Evolutionary conservation across 1,284 basidiomycete genomes (phyloP).

Genomic region (Cutaneotrichosporon arboriforme): DNA sequence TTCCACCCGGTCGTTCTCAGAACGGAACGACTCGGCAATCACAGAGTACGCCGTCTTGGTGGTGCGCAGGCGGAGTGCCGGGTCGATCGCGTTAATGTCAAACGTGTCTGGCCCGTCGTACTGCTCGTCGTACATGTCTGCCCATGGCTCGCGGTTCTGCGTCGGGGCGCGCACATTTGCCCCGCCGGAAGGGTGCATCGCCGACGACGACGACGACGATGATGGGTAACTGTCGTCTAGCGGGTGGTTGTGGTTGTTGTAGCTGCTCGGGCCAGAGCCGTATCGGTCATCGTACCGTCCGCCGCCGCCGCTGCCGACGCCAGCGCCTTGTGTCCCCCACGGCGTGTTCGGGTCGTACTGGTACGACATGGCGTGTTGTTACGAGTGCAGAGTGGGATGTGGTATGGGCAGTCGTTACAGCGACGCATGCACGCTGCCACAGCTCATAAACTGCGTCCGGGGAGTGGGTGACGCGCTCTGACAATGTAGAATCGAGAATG

Average conservation of each 20-base stretch:
- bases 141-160: neutral
- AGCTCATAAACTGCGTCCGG: no score
- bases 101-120: conserved; percentile 32
- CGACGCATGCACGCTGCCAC: no score
- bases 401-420: no score
- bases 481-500: neutral
- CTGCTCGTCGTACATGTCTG: conserved; percentile 10
- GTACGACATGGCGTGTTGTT: no score
- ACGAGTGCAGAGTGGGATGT: no score
- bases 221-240: neutral
- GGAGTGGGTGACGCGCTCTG: neutral
- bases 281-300: neutral
- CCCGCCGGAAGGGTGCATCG: neutral
- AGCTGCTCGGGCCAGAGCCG: conserved; percentile 2
- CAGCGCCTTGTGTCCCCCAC: no score
- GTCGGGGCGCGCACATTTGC: neutral
- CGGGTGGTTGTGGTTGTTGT: neutral
- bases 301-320: neutral
- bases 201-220: neutral
- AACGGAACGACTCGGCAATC: conserved; percentile 73
- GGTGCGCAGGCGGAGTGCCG: conserved; percentile 74
- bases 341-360: no score
- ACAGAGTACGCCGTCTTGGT: conserved; percentile 82
- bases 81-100: conserved; percentile 59
- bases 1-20: conserved; percentile 65